Base-by-base conservation (phyloP, 768 basidiomycete genomes). In the Tricholoma hemisulphureum region DNA sequence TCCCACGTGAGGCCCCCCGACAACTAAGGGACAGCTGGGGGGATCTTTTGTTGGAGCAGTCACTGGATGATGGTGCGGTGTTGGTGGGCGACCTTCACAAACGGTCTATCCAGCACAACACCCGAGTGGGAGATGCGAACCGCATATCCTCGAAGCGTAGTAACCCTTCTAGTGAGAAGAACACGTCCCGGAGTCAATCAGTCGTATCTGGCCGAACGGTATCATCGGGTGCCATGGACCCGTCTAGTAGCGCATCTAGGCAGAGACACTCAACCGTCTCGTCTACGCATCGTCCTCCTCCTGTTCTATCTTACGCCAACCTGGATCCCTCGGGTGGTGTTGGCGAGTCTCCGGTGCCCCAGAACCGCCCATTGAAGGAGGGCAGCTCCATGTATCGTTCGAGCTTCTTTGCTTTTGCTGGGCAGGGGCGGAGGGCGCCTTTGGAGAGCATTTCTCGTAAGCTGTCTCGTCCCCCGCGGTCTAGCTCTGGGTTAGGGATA, bases 291-390 rank as follows among this genome's bases (percentile, higher is more conserved):
- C 73, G 66, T 45, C 70, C 65, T 32, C 73, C 74, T 13, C 64
- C 73, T 6, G 71, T n/a, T n/a, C n/a, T 78, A 8, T 75, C 80
- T 0, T 80, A 78, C 62, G 71, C 79, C 63, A 76, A 75, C 58
- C 67, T 80, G 4, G 80, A 81, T 62, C 67, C 75, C 32, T 68
- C 76, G 4, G 86, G 84, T 28, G 88, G 85, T 23, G 80, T 91
- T 20, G 88, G 88, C 26, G 85, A 87, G 59, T 82, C 86, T 0
- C 90, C 89, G 4, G 70, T 70, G 49, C 82, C 73, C 10, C 74
- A 61, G 31, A 66, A 60, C 6, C 73, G 69, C 56, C 66, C 68
- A 60, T 50, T 68, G 48, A 68, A 69, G 62, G 72, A 45, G 39
- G 56, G 28, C 53, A 51, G 53, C 24, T 61, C 51, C 51, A 61